A percentile compares a stretch with the other conserved stretches of the same genome.
Conservation (phyloP, 106 monocot genomes). For the Dendrobium nobile region DNA sequence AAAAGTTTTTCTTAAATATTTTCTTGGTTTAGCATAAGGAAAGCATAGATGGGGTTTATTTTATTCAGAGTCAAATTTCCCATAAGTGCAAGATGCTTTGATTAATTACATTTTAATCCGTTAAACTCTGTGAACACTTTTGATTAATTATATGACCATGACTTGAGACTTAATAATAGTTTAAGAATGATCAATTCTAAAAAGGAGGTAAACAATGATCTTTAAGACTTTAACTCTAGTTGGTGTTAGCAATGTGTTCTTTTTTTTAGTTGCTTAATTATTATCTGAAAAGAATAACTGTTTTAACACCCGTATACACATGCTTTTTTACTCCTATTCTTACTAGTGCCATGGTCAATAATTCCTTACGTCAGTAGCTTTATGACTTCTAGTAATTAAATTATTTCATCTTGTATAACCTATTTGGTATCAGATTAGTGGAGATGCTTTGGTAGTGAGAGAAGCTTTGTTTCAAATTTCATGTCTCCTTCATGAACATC, state of each 20-base stretch:
- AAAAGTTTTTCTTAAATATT: too few relatives aligned
- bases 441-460: conserved; percentile 37
- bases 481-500: conserved; percentile 39
- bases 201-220: background rate
- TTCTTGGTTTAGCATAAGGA: too few relatives aligned
- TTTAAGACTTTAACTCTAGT: background rate
- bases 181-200: too few relatives aligned
- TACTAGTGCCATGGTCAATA: background rate
- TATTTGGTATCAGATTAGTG: conserved; percentile 36
- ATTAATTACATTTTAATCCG: too few relatives aligned
- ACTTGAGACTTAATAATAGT: too few relatives aligned
- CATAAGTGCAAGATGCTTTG: too few relatives aligned
- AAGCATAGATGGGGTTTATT: too few relatives aligned
- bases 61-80: too few relatives aligned
- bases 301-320: background rate
- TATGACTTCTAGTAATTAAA: background rate
- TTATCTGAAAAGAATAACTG: background rate
- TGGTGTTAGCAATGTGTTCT: background rate
- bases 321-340: background rate
- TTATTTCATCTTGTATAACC: background rate
- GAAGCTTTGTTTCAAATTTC: conserved; percentile 54
- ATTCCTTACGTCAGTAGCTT: background rate
- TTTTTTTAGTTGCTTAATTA: background rate
- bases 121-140: too few relatives aligned
- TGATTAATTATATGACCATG: too few relatives aligned